These are phyloP conservation scores for Boletellus deceptivus DNA, from an alignment of 1,284 basidiomycete species.

Conservation along the genomic window DNA sequence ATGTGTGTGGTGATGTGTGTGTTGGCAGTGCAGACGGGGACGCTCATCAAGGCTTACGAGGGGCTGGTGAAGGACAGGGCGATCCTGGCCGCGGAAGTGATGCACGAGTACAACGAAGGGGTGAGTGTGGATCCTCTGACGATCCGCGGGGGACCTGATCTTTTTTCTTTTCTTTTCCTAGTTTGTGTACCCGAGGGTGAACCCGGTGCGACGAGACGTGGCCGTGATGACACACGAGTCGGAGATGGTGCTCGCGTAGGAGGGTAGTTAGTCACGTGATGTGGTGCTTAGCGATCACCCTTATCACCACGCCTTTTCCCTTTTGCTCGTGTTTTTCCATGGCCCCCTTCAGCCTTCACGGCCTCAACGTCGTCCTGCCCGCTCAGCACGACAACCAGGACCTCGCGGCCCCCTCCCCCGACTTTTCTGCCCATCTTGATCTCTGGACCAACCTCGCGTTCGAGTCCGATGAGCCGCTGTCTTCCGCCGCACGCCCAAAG, in stretches of 20 bases:
- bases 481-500: constrained; percentile 32
- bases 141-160: neutral
- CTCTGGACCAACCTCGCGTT: constrained; percentile 83
- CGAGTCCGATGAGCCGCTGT: constrained; percentile 65
- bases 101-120: constrained; percentile 83
- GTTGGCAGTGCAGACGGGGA: constrained; percentile 59
- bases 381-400: constrained; percentile 58
- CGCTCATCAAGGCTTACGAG: constrained; percentile 43
- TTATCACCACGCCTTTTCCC: constrained; percentile 17
- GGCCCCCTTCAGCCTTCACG: constrained; percentile 59
- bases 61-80: constrained; percentile 71
- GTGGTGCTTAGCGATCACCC: constrained; percentile 9
- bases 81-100: constrained; percentile 75
- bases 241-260: constrained; percentile 54
- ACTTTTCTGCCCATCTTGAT: constrained; percentile 76
- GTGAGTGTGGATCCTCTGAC: constrained; percentile 37
- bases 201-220: constrained; percentile 71
- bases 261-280: constrained; percentile 18
- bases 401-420: constrained; percentile 61
- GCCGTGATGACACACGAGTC: constrained; percentile 84
- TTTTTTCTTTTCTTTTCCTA: constrained; percentile 27
- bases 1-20: constrained; percentile 64
- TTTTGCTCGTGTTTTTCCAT: constrained; percentile 24
- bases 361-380: constrained; percentile 73
- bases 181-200: constrained; percentile 81